These are phyloP conservation scores for Ulvella scutata DNA, from an alignment of 139 green algal genomes.

Conservation along the genomic window DNA sequence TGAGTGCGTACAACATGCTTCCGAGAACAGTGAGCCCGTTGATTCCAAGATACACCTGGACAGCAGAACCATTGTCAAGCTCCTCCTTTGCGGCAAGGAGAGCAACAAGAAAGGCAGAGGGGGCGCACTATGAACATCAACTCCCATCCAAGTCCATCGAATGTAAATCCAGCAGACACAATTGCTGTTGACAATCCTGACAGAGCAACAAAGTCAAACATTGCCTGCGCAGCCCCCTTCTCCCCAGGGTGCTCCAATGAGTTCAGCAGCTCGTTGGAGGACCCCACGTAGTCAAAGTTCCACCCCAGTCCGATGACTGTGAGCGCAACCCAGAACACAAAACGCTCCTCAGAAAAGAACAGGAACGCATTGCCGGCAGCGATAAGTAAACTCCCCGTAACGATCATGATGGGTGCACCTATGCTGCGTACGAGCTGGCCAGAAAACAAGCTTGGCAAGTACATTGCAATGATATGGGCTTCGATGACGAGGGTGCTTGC, in stretches of 20 bases:
- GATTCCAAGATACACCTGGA: no score
- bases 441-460: background rate
- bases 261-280: background rate
- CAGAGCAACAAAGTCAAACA: background rate
- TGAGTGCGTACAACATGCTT: no score
- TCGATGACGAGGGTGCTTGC: background rate
- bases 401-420: background rate
- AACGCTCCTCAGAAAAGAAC: background rate
- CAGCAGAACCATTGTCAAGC: no score
- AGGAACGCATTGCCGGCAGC: background rate
- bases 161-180: background rate
- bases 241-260: background rate
- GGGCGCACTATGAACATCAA: background rate
- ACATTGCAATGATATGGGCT: slow-evolving; percentile 3
- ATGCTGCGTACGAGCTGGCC: background rate
- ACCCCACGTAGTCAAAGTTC: background rate
- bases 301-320: background rate
- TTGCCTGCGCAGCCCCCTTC: background rate
- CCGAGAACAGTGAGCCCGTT: no score
- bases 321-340: background rate
- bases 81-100: no score
- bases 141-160: background rate
- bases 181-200: background rate
- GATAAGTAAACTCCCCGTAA: background rate
- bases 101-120: no score